Base-by-base conservation (phyloP, 495 filamentous ascomycete species). In the Penicillium canescens region DNA sequence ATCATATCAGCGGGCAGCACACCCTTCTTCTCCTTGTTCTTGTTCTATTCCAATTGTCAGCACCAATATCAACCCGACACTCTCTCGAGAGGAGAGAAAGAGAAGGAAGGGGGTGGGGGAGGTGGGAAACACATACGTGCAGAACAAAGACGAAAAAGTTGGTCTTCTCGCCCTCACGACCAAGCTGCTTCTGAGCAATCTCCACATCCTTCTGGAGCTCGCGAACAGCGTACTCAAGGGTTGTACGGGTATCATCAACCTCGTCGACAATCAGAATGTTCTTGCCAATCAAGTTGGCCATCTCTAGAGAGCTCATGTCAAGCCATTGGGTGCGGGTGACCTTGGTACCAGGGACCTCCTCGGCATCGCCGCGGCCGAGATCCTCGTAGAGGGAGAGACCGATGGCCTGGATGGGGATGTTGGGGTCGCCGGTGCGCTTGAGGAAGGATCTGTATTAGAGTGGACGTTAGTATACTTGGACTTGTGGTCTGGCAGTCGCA, bases 331-430 rank as follows among this genome's bases (percentile, higher is more conserved):
- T 98, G 58, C 95, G 87, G 33, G 90, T 98, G 51, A 99, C 94
- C 72, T 96, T 94, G 57, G 90, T 96, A 47, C 95, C 94, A 24
- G 86, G 84, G 51, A 78, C 71, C 71, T 96, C 92, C 62, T 88
- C 80, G 42, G 78, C 73, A 52, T 81, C 80, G 23, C 77, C 73
- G 44, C 75, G 74, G 42, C 84, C 74, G 26, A 97, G 86, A 36
- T 83, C 80, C 75, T 99, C 94, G 77, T 99, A 99, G 46, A 99
- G 86, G 21, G 92, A 96, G 42, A 99, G 87, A 43, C 94, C 94
- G 69, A 99, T 99, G 33, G 94, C 94, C 81, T 99, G 94, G 73
- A 99, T 99, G 53, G 94, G 93, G 69, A 99, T 99, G 76, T 99
- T 99, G 68, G 91, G 81, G 58, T 81, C 83, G 54, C 88, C 90